Evolutionary conservation across 2,329 filamentous ascomycete species (phyloP), one percentile per base, ranked within the genome.

Genomic region (Polytolypa hystricis): DNA sequence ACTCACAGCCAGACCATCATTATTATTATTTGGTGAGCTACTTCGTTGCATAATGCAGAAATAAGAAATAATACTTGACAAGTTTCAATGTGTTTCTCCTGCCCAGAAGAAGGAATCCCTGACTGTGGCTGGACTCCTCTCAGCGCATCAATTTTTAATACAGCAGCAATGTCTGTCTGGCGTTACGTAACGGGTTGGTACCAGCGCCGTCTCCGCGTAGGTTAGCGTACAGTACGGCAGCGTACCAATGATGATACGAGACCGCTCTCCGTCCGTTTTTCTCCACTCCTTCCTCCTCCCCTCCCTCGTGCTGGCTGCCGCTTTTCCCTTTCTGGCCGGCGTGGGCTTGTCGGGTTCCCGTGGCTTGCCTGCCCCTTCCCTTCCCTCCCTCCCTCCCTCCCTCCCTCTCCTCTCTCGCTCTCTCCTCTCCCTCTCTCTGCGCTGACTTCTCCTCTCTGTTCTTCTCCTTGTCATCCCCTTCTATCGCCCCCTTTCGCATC

Each of bases 351-450:
- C 12, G 8, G 16, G 19, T 4, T 33, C 16, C 18, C 39, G 38
- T 35, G 29, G 31, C 39, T 38, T 34, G 30, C 37, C 20, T 40
- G 34, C 34, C 25, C 39, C 40, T 42, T 37, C 35, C 30, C 37
- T 40, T 36, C 33, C 12, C 35, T 29, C 30, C 15, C 31, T 37
- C 33, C 16, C 34, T 32, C 10, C 32, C 20, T 61, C 66, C 4
- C 67, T 74, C 46, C 61, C 69, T 11, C 74, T 76, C 23, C 69
- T 85, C 26, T 64, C 75, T 14, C 68, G 86, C 9, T 60, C 87
- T 49, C 44, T 48, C 40, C 43, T 49, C 31, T 47, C 18, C 10
- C 30, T 26, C 18, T 11, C 30, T 37, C 14, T 19, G 19, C 15
- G 19, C 16, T 9, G 12, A 40, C 14, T 49, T 17, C 15, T 45